These are phyloP conservation scores for Sclerotinia subarctica DNA, from an alignment of 2,329 filamentous ascomycete species.

Conservation along the genomic window DNA sequence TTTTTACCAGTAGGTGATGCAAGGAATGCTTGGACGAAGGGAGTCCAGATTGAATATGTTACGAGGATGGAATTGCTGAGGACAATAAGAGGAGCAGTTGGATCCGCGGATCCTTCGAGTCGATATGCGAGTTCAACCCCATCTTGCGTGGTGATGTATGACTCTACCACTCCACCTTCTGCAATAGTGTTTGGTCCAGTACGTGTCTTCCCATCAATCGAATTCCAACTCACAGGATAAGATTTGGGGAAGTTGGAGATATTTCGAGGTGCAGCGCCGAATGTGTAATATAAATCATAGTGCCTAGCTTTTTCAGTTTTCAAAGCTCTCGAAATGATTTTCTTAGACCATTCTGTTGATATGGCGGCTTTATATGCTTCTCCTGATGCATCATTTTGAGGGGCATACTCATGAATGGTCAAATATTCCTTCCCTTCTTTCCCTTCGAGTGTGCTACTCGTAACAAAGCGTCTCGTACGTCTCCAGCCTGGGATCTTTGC, in stretches of 20 bases:
- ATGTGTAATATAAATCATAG: slow-evolving; percentile 75
- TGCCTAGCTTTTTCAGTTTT: slow-evolving; percentile 54
- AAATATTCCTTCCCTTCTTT: slow-evolving; percentile 57
- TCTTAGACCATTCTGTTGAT: slow-evolving; percentile 58
- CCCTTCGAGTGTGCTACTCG: slow-evolving; percentile 57
- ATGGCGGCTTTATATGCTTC: slow-evolving; percentile 61
- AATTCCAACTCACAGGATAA: slow-evolving; percentile 37
- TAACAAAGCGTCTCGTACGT: slow-evolving; percentile 67
- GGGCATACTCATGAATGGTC: slow-evolving; percentile 69
- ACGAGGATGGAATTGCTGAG: slow-evolving; percentile 80
- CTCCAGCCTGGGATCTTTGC: slow-evolving; percentile 76
- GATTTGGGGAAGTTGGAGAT: slow-evolving; percentile 41
- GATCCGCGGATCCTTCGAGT: slow-evolving; percentile 67
- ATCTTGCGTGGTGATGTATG: slow-evolving; percentile 66
- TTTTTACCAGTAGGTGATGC: slow-evolving; percentile 37
- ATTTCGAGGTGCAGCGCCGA: slow-evolving; percentile 71
- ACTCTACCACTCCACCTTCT: slow-evolving; percentile 56
- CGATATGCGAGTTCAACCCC: slow-evolving; percentile 68
- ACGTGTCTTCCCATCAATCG: slow-evolving; percentile 48
- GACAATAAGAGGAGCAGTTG: slow-evolving; percentile 67
- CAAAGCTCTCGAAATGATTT: slow-evolving; percentile 58
- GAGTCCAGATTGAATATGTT: slow-evolving; percentile 77
- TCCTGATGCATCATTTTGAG: slow-evolving; percentile 63
- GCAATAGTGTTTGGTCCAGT: slow-evolving; percentile 39
- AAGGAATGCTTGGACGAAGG: slow-evolving; percentile 50